These are phyloP conservation scores for Rhynchosporium agropyri DNA, from an alignment of 2,329 filamentous ascomycete species.

Conservation along the genomic window DNA sequence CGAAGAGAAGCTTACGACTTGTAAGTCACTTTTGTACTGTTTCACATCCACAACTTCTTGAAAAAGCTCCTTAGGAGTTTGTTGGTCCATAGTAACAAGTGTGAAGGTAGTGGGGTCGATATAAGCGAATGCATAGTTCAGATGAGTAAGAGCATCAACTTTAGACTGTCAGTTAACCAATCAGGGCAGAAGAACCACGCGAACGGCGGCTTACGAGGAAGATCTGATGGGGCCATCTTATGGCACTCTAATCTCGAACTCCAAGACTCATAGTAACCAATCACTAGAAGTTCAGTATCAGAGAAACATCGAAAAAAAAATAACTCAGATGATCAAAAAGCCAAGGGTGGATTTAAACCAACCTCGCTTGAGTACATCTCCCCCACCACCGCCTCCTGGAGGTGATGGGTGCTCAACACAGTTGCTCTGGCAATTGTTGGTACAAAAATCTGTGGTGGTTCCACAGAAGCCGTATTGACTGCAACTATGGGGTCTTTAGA, in stretches of 20 bases:
- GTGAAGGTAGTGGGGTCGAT: constrained; percentile 14
- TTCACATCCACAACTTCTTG: constrained; percentile 1
- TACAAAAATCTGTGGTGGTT: no score
- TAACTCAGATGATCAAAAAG: no score
- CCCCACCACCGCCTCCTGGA: no score
- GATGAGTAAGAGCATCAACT: constrained; percentile 37
- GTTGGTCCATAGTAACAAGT: constrained; percentile 43
- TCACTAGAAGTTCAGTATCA: constrained; percentile 11
- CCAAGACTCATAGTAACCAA: constrained; percentile 44
- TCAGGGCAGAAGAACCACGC: neutral
- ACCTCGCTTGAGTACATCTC: no score
- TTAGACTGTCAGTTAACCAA: neutral
- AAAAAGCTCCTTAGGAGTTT: constrained; percentile 4
- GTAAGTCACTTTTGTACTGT: neutral
- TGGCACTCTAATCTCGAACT: neutral
- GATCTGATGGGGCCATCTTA: constrained; percentile 2
- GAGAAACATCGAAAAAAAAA: no score
- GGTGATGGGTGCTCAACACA: no score
- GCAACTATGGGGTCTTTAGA: no score
- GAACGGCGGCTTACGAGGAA: constrained; percentile 14
- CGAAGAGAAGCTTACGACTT: constrained; percentile 2
- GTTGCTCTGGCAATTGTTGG: no score
- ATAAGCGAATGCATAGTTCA: constrained; percentile 47
- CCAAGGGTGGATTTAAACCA: no score
- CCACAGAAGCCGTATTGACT: no score